phyloP scores from a whole-genome alignment of 2,329 filamentous ascomycete species.

The Pseudocercospora fuligena region DNA sequence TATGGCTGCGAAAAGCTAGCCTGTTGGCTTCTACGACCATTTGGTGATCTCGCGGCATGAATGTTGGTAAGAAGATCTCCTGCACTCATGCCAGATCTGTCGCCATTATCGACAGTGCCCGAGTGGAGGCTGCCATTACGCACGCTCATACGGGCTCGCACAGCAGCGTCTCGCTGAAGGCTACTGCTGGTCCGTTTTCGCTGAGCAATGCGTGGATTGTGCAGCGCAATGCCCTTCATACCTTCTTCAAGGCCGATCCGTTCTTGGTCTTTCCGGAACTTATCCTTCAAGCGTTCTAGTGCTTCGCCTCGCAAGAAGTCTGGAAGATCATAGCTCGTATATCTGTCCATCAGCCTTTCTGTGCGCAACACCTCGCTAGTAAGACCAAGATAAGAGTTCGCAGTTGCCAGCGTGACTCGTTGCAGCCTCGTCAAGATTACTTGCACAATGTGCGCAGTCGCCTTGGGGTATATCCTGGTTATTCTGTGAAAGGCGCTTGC shows the following conservation, averaged over 20 bases:
- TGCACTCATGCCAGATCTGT: constrained; percentile 50
- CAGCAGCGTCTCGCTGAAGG: constrained; percentile 76
- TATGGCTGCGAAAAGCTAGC: constrained; percentile 56
- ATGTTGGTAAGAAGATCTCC: constrained; percentile 80
- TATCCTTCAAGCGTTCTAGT: constrained; percentile 84
- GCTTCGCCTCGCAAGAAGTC: constrained; percentile 87
- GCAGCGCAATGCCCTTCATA: constrained; percentile 90
- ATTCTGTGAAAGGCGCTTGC: constrained; percentile 92
- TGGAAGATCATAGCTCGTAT: constrained; percentile 87
- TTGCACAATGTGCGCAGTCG: constrained; percentile 95
- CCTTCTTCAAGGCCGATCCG: constrained; percentile 79
- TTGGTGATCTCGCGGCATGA: constrained; percentile 67
- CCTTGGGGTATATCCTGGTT: constrained; percentile 92
- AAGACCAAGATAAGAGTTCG: constrained; percentile 90
- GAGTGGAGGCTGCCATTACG: constrained; percentile 30
- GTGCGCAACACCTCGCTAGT: constrained; percentile 91
- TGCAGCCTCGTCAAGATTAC: constrained; percentile 95
- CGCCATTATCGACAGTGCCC: constrained; percentile 29
- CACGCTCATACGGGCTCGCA: constrained; percentile 62
- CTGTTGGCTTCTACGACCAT: constrained; percentile 51
- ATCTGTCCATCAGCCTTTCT: constrained; percentile 91
- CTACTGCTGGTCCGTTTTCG: constrained; percentile 71
- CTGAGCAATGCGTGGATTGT: constrained; percentile 73
- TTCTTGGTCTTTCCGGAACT: constrained; percentile 79
- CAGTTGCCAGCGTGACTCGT: constrained; percentile 90